Evolutionary conservation across 176 grass and related monocot genomes (phyloP).

Genomic region (Bolboschoenus planiculmis): DNA sequence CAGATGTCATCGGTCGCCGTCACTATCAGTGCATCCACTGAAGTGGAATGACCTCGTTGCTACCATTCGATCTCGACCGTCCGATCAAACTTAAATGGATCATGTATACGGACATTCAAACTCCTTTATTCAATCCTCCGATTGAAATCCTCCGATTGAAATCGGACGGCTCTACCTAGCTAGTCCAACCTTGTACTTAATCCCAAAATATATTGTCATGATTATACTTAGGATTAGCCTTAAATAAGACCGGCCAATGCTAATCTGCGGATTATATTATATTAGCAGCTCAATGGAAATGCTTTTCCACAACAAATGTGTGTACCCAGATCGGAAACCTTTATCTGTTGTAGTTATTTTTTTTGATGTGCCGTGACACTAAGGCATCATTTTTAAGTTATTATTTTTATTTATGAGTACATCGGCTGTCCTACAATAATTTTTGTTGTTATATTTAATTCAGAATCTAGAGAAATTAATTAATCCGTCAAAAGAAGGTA

Average conservation of each 20-base stretch:
- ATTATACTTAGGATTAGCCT: background rate
- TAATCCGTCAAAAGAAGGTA: background rate
- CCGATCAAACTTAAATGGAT: background rate
- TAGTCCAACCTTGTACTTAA: background rate
- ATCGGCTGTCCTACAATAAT: background rate
- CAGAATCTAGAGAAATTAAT: background rate
- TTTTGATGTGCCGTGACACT: background rate
- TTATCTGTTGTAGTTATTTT: background rate
- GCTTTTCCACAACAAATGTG: background rate
- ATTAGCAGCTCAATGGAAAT: background rate
- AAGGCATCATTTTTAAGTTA: background rate
- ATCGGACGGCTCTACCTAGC: background rate
- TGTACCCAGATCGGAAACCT: background rate
- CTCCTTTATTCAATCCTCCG: background rate
- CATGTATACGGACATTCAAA: background rate
- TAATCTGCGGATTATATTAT: background rate
- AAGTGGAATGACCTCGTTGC: background rate
- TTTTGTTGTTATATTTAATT: background rate
- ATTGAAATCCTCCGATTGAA: background rate
- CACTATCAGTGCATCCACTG: conserved; percentile 6
- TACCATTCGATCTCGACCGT: background rate
- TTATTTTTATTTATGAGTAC: background rate
- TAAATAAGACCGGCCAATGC: background rate
- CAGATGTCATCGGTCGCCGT: background rate
- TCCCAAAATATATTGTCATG: background rate